Evolutionary conservation across 176 grass and related monocot genomes (phyloP).

Genomic region (Zea mays): DNA sequence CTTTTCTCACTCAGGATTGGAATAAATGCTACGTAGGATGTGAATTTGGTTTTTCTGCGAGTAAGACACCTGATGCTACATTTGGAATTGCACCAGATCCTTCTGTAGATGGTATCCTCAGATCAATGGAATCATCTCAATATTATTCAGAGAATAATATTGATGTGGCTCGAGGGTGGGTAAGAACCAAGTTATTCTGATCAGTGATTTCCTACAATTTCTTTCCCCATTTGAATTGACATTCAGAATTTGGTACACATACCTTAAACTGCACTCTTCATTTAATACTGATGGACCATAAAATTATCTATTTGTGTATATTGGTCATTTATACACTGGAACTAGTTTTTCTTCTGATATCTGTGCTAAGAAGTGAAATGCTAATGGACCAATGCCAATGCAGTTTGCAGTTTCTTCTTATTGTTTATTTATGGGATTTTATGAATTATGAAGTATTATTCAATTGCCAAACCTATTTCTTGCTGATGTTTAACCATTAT

Average conservation of each 20-base stretch:
- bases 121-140: constrained; percentile 98
- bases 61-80: constrained; percentile 81
- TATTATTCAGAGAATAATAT: constrained; percentile 92
- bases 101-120: constrained; percentile 55
- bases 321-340: constrained; percentile 10
- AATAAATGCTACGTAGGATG: constrained; percentile 77
- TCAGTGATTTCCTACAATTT: constrained; percentile 9
- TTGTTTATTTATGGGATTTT: neutral
- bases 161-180: constrained; percentile 84
- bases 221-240: constrained; percentile 22
- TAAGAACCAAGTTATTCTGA: constrained; percentile 70
- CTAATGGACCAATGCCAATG: constrained; percentile 11
- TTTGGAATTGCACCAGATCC: constrained; percentile 29
- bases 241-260: constrained; percentile 5
- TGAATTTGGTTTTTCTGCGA: constrained; percentile 67
- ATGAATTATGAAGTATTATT: constrained; percentile 18
- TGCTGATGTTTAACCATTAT: constrained; percentile 2
- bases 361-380: constrained; percentile 3
- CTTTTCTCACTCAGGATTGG: constrained; percentile 67
- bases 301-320: constrained; percentile 4
- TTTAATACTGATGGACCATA: constrained; percentile 5
- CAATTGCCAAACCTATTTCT: constrained; percentile 22
- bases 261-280: neutral
- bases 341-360: constrained; percentile 14
- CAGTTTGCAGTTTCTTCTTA: constrained; percentile 2